Base-by-base conservation (phyloP, 1,139 yeast genomes). In the Pichia sp. region DNA sequence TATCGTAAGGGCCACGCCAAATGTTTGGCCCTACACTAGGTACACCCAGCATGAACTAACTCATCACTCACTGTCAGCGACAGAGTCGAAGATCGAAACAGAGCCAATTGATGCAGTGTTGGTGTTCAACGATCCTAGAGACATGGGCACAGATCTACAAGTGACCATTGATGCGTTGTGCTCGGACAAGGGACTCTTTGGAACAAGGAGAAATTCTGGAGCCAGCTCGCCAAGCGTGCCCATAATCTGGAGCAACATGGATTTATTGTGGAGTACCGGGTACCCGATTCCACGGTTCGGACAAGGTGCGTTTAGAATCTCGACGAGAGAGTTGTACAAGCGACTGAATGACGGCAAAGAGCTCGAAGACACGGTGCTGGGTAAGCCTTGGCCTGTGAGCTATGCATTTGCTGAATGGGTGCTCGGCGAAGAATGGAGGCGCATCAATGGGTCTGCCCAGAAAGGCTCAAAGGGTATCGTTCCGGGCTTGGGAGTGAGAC, bases 101-200 rank as follows among this genome's bases (percentile, higher is more conserved):
- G 72, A 74, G 52, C 81, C 81, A 8, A 77, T 90, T 57, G 96
- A 90, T 61, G 95, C 95, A 0, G 76, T 93, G 1, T 72, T 93
- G 59, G 93, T 92, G 45, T 90, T 92, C 71, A 90, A 89, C 68
- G 99, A 93, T 69, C 90, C 98, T 1, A 75, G 96, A 55, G 98
- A 93, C 67, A 79, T 90, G 85, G 92, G 90, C 1, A 80, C 93
- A 3, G 98, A 92, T 69, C 64, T 85, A 19, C 98, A 92, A 72
- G 77, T 92, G 30, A 82, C 88, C 3, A 69, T 81, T 57, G 98
- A 93, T 67, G 65, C 88, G 50, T 73, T 92, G 59, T 79, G 82
- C 58, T 84, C 93, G 10, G 72, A 81, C 6, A 64, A 70, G 49
- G 97, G 97, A 0, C 59, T 70, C 47, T 65, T 87, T 16, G 95